Conservation (phyloP, 2,329 filamentous ascomycete genomes). For the Phoma sp. region DNA sequence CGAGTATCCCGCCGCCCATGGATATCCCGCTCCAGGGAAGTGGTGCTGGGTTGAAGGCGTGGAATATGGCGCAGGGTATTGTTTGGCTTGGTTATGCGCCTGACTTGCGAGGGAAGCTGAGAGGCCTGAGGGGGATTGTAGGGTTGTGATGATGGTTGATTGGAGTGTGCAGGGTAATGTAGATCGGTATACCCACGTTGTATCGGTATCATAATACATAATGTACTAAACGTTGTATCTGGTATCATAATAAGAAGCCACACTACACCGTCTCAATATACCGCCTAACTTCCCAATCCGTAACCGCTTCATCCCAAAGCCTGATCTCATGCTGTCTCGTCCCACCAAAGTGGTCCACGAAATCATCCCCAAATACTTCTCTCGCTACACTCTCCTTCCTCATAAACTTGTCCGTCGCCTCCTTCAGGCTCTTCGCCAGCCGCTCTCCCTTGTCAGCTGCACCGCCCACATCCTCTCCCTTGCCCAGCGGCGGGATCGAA, state of each 20-base stretch:
- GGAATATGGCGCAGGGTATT: constrained; percentile 54
- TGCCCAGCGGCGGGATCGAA: constrained; percentile 80
- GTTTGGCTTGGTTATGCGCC: constrained; percentile 58
- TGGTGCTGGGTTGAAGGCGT: constrained; percentile 46
- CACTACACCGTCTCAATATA: constrained; percentile 49
- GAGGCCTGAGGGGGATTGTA: constrained; percentile 52
- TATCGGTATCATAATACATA: neutral
- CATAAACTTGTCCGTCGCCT: constrained; percentile 82
- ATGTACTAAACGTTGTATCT: neutral
- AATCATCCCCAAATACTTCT: constrained; percentile 91
- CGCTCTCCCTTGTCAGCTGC: constrained; percentile 74
- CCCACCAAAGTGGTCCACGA: constrained; percentile 94
- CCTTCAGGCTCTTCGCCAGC: constrained; percentile 83
- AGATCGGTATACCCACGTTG: neutral
- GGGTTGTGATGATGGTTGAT: constrained; percentile 26
- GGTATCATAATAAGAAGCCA: too few relatives aligned
- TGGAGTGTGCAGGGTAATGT: neutral
- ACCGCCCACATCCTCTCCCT: constrained; percentile 82
- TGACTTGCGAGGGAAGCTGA: constrained; percentile 41
- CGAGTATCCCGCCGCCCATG: constrained; percentile 79
- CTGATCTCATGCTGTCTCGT: constrained; percentile 90
- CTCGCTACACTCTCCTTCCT: constrained; percentile 83
- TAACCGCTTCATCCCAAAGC: constrained; percentile 94
- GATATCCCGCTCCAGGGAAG: constrained; percentile 74
- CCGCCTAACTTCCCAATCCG: constrained; percentile 79